A percentile compares a stretch with the other conserved stretches of the same genome.
Evolutionary conservation across 2,329 filamentous ascomycete genomes (phyloP).

Genomic region (Rachicladosporium sp.): DNA sequence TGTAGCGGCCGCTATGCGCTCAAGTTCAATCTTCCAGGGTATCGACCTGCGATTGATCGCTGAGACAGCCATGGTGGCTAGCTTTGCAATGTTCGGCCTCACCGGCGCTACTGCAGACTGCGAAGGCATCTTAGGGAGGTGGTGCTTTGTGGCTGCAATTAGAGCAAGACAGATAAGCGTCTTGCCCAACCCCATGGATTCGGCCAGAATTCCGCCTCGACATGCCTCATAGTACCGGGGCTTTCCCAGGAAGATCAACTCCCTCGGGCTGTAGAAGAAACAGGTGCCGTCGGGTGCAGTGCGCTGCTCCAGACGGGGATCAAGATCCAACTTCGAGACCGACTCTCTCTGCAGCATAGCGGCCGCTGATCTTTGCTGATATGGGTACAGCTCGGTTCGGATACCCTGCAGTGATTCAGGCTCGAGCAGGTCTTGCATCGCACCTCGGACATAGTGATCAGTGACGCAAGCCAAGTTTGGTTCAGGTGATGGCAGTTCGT

Average conservation of each 20-base stretch:
- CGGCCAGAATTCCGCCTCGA: slow-evolving; percentile 64
- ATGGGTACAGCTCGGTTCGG: slow-evolving; percentile 56
- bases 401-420: slow-evolving; percentile 43
- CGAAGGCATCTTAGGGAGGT: slow-evolving; percentile 54
- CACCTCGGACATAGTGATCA: slow-evolving; percentile 40
- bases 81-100: slow-evolving; percentile 42
- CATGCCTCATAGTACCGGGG: slow-evolving; percentile 62
- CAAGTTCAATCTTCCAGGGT: slow-evolving; percentile 58
- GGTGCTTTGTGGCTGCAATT: slow-evolving; percentile 61
- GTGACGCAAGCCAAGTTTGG: slow-evolving; percentile 40
- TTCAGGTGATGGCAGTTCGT: slow-evolving; percentile 55
- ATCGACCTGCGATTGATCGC: slow-evolving; percentile 53
- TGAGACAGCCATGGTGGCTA: slow-evolving; percentile 66
- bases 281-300: slow-evolving; percentile 46
- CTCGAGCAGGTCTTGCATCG: slow-evolving; percentile 45
- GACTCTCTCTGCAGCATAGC: slow-evolving; percentile 74
- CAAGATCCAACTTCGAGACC: slow-evolving; percentile 50
- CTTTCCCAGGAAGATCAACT: slow-evolving; percentile 48
- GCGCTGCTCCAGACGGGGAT: slow-evolving; percentile 57
- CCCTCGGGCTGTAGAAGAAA: slow-evolving; percentile 61
- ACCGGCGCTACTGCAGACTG: slow-evolving; percentile 37
- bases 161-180: slow-evolving; percentile 67
- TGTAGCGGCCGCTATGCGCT: slow-evolving; percentile 35
- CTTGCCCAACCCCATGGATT: slow-evolving; percentile 74
- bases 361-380: slow-evolving; percentile 69